Base-by-base conservation (phyloP, 2,329 filamentous ascomycete genomes). In the Alternaria panax region DNA sequence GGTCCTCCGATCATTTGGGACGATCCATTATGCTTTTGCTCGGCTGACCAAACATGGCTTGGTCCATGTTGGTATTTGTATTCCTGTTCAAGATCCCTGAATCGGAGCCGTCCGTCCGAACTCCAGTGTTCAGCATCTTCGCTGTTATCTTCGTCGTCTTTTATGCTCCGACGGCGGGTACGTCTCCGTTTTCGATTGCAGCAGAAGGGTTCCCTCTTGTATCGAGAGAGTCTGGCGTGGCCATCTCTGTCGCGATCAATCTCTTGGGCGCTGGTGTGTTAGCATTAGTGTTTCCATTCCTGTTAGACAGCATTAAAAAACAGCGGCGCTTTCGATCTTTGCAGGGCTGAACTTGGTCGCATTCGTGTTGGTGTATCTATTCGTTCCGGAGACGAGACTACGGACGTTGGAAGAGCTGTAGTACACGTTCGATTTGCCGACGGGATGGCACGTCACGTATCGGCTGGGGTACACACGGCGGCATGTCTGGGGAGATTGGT, bases 221-320 rank as follows among this genome's bases (percentile, higher is more conserved):
- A 7, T 67, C 64, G 36, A 59, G 67, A n/a, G 67, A 70, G 51
- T 66, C 57, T 2, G 67, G 67, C 2, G 68, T 69, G 65, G 72
- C 70, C 27, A 77, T 76, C 43, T 75, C 77, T 1, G 77, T 80
- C 3, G 75, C 77, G 1, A 76, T 78, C 4, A 76, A 75, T 27
- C 73, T 79, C 18, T 68, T 76, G 36, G 80, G 75, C 63, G 78
- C 77, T 8, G 73, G 77, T 2, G 61, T 78, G 7, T 64, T 80
- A 27, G 75, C 72, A 1, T 64, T 80, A 12, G 76, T 76, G 2
- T 80, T 79, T 53, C 77, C 77, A 3, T 65, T 70, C 5, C 64
- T 79, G 22, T 68, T 80, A 38, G 60, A 67, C 22, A 63, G 62
- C 2, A 71, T 80, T 50, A 66, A 67, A 3, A 51, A 7, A 74